A percentile compares a stretch with the other conserved stretches of the same genome.
Conservation (phyloP, 345 rosid species). For the Citrus cavaleriei region DNA sequence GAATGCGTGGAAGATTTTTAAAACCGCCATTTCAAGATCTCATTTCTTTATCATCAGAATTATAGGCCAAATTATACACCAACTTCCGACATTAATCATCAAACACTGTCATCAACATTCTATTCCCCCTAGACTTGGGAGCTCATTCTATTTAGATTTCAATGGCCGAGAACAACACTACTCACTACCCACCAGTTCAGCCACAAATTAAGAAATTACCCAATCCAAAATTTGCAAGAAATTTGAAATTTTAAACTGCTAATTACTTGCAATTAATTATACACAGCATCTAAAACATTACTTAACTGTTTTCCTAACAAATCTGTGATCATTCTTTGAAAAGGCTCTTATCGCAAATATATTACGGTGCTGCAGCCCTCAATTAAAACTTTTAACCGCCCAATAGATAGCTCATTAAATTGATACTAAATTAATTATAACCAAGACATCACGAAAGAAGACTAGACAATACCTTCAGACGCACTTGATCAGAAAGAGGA, state of each 20-base stretch:
- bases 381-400: background rate
- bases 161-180: background rate
- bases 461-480: constrained; percentile 40
- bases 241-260: background rate
- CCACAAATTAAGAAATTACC: background rate
- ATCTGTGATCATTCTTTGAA: background rate
- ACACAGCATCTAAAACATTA: background rate
- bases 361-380: background rate
- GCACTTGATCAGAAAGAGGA: constrained; percentile 53
- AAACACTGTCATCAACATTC: background rate
- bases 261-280: background rate
- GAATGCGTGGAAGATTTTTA: background rate
- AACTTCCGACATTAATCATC: background rate
- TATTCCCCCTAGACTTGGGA: background rate
- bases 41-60: background rate
- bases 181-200: background rate
- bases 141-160: background rate
- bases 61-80: background rate
- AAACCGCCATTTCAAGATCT: background rate
- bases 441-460: background rate
- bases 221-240: background rate
- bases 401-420: background rate
- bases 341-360: background rate
- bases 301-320: background rate
- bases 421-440: background rate